Conservation (phyloP, 2,329 filamentous ascomycete genomes). For the Madurella fahalii region DNA sequence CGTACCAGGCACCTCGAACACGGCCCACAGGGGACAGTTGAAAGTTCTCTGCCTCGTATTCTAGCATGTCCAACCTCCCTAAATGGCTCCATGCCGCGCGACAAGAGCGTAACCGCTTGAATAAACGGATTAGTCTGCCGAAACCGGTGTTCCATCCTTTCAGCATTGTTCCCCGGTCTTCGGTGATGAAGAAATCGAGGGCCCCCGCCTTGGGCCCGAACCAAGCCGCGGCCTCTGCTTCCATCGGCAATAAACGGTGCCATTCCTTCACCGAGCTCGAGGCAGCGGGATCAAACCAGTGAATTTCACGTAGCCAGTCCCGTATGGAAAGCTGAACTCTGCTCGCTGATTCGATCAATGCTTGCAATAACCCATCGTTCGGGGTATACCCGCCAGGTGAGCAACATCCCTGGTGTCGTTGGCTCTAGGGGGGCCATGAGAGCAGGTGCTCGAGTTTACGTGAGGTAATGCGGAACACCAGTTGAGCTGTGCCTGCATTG, state of each 20-base stretch:
- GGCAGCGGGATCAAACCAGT: background rate
- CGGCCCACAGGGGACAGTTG: background rate
- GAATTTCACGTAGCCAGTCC: background rate
- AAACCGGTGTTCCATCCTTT: background rate
- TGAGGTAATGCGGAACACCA: slow-evolving; percentile 27
- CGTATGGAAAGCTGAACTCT: background rate
- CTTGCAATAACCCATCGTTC: background rate
- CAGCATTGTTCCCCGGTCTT: background rate
- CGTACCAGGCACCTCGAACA: background rate
- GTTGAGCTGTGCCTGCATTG: slow-evolving; percentile 12
- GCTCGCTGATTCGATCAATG: background rate
- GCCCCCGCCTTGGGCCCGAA: too few relatives aligned
- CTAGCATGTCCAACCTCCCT: background rate
- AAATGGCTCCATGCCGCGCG: background rate
- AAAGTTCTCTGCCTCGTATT: background rate
- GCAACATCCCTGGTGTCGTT: background rate
- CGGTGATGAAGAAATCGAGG: background rate
- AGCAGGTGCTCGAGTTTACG: slow-evolving; percentile 21
- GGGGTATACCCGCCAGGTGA: background rate
- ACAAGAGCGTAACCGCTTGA: background rate
- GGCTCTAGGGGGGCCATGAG: background rate
- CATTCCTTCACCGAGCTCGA: background rate
- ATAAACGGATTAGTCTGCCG: background rate
- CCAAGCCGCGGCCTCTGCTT: too few relatives aligned
- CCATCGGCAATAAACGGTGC: too few relatives aligned